A percentile compares a stretch with the other conserved stretches of the same genome.
Conservation (phyloP, 2,329 filamentous ascomycete species). For the Xylaria arbuscula region DNA sequence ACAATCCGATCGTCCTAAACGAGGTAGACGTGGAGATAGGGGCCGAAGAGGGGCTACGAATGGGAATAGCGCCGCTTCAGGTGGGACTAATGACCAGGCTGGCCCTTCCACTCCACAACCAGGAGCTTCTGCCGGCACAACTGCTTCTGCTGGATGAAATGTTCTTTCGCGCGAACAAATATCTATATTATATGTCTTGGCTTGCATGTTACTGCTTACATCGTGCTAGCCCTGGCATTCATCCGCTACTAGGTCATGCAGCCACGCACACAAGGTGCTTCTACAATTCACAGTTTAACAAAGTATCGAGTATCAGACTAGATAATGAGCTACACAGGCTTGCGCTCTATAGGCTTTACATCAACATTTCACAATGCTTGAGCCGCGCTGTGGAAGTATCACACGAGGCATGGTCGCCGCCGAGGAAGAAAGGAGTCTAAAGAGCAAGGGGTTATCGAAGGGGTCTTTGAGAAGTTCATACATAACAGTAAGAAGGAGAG, state of each 20-base stretch:
- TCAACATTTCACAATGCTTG: background rate
- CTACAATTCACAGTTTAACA: background rate
- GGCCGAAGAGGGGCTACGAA: constrained; percentile 46
- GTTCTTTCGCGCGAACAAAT: background rate
- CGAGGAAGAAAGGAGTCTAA: background rate
- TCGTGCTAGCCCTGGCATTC: background rate
- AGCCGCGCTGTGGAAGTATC: background rate
- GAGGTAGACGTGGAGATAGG: constrained; percentile 46
- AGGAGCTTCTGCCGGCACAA: constrained; percentile 32
- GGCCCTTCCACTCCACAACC: constrained; percentile 32
- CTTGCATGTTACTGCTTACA: background rate
- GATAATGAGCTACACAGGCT: background rate
- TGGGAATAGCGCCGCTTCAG: constrained; percentile 31
- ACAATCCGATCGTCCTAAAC: constrained; percentile 46
- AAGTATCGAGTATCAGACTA: background rate
- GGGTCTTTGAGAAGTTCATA: too few relatives aligned
- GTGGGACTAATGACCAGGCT: constrained; percentile 26
- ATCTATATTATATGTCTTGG: background rate
- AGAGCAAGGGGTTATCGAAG: too few relatives aligned
- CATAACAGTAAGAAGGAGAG: background rate
- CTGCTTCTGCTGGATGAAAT: constrained; percentile 41
- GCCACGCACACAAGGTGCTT: background rate
- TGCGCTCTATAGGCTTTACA: background rate
- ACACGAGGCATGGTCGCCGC: background rate
- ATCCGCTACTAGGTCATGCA: background rate